Evolutionary conservation across 768 basidiomycete species (phyloP), one percentile per base, ranked within the genome.

Genomic region (Mycena filopes): DNA sequence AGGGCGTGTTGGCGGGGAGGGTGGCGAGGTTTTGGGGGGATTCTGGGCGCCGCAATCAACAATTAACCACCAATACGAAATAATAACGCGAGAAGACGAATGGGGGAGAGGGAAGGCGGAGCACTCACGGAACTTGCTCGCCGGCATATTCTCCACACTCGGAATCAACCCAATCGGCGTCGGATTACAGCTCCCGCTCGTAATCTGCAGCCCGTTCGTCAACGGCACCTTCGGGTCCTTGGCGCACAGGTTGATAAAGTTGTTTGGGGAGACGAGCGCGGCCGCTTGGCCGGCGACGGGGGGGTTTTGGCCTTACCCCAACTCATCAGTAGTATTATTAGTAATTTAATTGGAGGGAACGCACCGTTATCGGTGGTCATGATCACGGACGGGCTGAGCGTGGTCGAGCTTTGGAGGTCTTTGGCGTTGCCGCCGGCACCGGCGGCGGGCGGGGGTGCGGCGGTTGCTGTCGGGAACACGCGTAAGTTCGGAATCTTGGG

Each of bases 91-190:
- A 21, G n/a, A 9, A 2, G 21, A 21, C 2, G 8, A 43, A 21
- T 43, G 18, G 4, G 18, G 1, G 29, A 8, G 41, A 9, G 16
- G 28, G 4, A 43, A 2, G 21, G 29, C 20, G 28, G 8, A 15
- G 18, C 15, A 47, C 45, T 66, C 73, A 18, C 72, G 67, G 72
- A 86, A 84, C 70, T 85, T 87, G 63, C 77, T 74, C 9, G 81
- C 80, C 3, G 88, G 86, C 78, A 82, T 80, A 58, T 81, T 82
- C 54, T 78, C 71, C n/a, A 77, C 73, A n/a, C 82, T 78, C 2
- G 82, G 82, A 67, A 90, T 86, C 55, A 79, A 73, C 63, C 85
- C 86, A 74, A 88, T 87, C 2, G 84, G 83, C 16, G 83, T 81
- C 26, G 85, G 82, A 72, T 89, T 89, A 75, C 88, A 85, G 45